These are phyloP conservation scores for Pseudogymnoascus sp. DNA, from an alignment of 2,329 filamentous ascomycete species.

Conservation along the genomic window DNA sequence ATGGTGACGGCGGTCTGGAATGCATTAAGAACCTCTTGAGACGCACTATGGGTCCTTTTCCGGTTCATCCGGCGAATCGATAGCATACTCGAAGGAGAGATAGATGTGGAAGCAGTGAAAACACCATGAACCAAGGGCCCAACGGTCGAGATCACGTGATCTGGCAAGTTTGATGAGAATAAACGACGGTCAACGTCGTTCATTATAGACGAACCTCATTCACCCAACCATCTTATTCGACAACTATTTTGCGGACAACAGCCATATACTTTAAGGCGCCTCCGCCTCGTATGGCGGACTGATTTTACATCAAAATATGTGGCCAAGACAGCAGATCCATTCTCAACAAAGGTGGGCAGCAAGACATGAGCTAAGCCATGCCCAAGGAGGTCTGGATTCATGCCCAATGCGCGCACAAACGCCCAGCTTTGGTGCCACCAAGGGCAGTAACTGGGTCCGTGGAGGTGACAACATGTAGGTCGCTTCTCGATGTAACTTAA, in stretches of 20 bases:
- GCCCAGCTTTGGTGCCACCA: conserved; percentile 3
- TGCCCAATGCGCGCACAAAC: conserved; percentile 3
- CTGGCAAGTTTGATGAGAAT: background rate
- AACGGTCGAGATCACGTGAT: background rate
- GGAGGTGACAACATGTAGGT: background rate
- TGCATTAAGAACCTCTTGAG: background rate
- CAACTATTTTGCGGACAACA: conserved; percentile 19
- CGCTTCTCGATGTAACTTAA: conserved; percentile 1
- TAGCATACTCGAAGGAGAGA: background rate
- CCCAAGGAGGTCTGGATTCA: conserved; percentile 7
- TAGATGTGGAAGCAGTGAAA: background rate
- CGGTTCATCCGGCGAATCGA: background rate
- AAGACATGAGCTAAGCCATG: conserved; percentile 5
- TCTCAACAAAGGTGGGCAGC: conserved; percentile 8
- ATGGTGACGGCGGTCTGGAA: background rate
- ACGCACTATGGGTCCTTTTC: background rate
- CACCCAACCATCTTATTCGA: conserved; percentile 42
- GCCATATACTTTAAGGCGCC: conserved; percentile 2
- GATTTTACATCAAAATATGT: background rate
- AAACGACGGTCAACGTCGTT: background rate
- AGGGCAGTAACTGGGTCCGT: background rate
- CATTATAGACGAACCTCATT: conserved; percentile 54
- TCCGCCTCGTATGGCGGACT: background rate
- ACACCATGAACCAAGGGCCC: background rate
- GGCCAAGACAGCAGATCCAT: background rate